Evolutionary conservation across 139 green algal species (phyloP).

Genomic region (Tetradesmus obliquus): DNA sequence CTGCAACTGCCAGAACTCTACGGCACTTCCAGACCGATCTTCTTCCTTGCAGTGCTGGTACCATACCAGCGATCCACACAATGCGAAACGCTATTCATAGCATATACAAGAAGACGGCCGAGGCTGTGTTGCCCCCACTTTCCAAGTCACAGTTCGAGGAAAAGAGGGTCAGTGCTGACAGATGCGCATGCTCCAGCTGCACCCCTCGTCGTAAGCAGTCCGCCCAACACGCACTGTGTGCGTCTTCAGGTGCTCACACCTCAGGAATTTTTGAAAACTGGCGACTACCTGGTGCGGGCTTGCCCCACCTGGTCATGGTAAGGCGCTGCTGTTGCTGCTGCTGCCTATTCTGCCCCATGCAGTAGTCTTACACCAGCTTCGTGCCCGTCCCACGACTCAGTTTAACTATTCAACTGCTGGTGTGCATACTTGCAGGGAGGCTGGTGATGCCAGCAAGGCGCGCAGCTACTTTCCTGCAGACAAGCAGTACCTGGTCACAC

Average conservation of each 20-base stretch:
- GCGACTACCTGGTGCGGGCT: conserved; percentile 85
- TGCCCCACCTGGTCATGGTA: conserved; percentile 92
- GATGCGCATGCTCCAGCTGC: no score
- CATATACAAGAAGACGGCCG: conserved; percentile 60
- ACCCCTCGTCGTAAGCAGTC: no score
- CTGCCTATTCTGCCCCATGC: not conserved
- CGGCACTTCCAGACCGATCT: not conserved
- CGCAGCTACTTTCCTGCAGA: conserved; percentile 75
- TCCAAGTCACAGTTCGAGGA: conserved; percentile 66
- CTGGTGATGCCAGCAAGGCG: conserved; percentile 74
- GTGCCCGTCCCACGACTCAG: no score
- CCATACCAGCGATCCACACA: not conserved
- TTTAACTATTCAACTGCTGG: not conserved
- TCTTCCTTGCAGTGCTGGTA: not conserved
- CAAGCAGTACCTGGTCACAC: conserved; percentile 93
- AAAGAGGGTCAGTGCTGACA: conserved; percentile 54
- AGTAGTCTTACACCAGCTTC: not conserved
- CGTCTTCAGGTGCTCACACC: conserved; percentile 86
- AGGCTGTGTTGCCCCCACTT: conserved; percentile 55
- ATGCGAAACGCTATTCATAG: conserved; percentile 57
- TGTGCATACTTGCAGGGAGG: conserved; percentile 71
- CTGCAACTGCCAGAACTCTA: not conserved
- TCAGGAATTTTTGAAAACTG: conserved; percentile 86
- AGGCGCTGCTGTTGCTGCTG: not conserved
- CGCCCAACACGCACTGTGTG: not conserved